Evolutionary conservation across 176 grass and related monocot species (phyloP), one percentile per base, ranked within the genome.

Genomic region (Triticum timopheevii): DNA sequence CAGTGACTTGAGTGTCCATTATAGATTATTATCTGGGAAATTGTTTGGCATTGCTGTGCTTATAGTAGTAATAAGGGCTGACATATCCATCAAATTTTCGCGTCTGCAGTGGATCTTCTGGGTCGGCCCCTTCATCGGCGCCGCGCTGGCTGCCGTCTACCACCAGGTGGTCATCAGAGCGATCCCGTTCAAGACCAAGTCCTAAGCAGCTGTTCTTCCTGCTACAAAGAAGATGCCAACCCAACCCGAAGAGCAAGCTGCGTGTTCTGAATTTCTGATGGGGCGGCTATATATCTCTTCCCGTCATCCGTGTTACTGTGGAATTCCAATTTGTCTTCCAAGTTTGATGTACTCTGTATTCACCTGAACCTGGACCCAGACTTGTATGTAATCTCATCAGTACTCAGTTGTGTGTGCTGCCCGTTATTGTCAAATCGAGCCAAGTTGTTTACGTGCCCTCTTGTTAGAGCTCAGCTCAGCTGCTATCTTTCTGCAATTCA

Each of bases 101-200:
- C 1, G 20, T 39, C 56, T 64, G 86, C 86, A 93, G 93, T 93
- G 90, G 91, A 94, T 97, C 75, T 97, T 97, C 90, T 97, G 94
- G 94, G 94, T 94, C 28, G 94, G 94, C 16, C 94, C 94, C 83
- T 94, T 97, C 83, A 76, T 92, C 42, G 94, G 94, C 16, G 94
- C 94, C 65, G 80, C 80, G 36, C 77, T 97, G 4, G 94, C 94
- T 25, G 94, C 94, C 80, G 39, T 97, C 16, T 97, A 97, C 86
- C 94, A 97, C 92, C 92, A 94, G 90, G 83, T 97, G 33, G 88
- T 97, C 63, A 94, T 97, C 92, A 94, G 94, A 85, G 94, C 94
- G 12, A 94, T 97, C 80, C 94, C 94, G 13, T 97, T 97, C 88
- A 94, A 97, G 86, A 89, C 34, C 92, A 97, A 86, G 80, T 76